Conservation (phyloP, 2,329 filamentous ascomycete species). For the Diaporthe vaccinii region DNA sequence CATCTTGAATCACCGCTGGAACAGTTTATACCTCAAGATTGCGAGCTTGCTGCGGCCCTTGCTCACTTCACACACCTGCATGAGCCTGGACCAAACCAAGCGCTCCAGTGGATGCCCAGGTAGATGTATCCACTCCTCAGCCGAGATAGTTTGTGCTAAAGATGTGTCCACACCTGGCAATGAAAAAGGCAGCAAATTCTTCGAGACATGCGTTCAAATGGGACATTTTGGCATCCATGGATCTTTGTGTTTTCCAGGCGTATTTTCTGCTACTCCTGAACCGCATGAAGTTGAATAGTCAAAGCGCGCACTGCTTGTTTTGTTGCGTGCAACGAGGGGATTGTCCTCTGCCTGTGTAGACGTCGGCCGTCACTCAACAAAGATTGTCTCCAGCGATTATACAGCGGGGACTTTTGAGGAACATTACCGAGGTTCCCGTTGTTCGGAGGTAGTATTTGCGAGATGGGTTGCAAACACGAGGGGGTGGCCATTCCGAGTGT, state of each 20-base stretch:
- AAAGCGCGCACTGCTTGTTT: background rate
- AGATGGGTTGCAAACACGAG: conserved; percentile 4
- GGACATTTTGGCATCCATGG: background rate
- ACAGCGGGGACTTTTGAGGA: background rate
- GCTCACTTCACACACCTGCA: conserved; percentile 20
- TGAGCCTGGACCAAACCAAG: conserved; percentile 14
- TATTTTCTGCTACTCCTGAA: background rate
- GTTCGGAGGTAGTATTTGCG: background rate
- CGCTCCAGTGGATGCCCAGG: conserved; percentile 10
- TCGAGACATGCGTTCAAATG: background rate
- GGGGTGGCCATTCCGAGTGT: background rate
- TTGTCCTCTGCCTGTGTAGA: background rate
- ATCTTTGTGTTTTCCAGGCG: too few species aligned
- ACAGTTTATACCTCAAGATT: conserved; percentile 31
- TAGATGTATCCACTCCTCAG: conserved; percentile 6
- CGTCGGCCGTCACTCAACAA: background rate
- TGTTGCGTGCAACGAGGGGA: background rate
- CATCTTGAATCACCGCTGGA: conserved; percentile 32
- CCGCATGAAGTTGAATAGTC: background rate
- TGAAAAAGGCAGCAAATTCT: background rate
- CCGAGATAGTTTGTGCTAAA: conserved; percentile 22
- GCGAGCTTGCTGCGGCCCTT: conserved; percentile 18
- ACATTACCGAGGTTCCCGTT: background rate
- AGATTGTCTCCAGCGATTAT: background rate
- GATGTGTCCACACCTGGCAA: background rate